Evolutionary conservation across 2,329 filamentous ascomycete genomes (phyloP), one percentile per base, ranked within the genome.

Genomic region (Aphanocladium album): DNA sequence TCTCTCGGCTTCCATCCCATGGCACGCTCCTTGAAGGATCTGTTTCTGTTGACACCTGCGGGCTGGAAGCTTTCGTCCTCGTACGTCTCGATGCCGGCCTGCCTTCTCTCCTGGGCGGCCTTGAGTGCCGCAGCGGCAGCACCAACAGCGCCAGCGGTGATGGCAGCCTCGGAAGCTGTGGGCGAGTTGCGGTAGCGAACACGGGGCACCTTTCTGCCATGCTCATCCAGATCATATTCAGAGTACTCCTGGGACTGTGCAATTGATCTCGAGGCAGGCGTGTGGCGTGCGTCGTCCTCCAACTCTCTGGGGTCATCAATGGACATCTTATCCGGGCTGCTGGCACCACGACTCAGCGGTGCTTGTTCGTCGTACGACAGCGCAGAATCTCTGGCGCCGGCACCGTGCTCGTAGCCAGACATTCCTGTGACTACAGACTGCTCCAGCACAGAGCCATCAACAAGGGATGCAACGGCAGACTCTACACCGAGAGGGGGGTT

Each of bases 401-500:
- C 65, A 25, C 62, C 66, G 63, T 80, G 82, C 27, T 82, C 79
- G 63, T 81, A 67, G 35, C 78, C 79, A 14, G 85, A 87, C 11
- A 79, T 80, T 39, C 70, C 77, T 3, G 86, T 93, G 57, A 96
- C 71, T 14, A 88, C 83, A 2, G 91, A 96, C 56, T 83, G 82
- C 5, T 85, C 82, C 17, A 85, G 71, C 72, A 82, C 77, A 0
- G 91, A 93, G 19, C 92, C 91, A 67, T 95, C 89, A 1, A 88
- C 78, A 7, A 98, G 79, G 17, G 93, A 97, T 8, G 93, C 93
- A 12, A 98, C 93, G 11, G 89, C 90, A 16, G 93, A 97, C 73
- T 97, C 93, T 0, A 96, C 87, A 2, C 84, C 91, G 37, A 86
- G 70, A 2, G 84, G 85, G 1, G 85, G 87, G 67, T 92, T 86